phyloP scores from a whole-genome alignment of 768 basidiomycete genomes.

The Termitomyces sp. region DNA sequence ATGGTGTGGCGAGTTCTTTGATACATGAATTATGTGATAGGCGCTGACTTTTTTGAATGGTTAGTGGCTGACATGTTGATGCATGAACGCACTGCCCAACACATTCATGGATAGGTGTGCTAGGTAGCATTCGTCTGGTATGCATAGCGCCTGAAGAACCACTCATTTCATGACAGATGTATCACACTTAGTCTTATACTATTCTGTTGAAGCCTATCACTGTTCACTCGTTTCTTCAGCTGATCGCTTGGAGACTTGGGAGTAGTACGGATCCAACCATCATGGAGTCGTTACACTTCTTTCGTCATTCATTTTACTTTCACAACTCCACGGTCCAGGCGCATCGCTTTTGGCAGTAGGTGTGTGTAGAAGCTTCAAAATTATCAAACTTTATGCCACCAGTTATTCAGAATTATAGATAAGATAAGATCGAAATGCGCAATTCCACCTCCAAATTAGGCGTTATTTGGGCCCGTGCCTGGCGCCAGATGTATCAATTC shows the following conservation, averaged over 20 bases:
- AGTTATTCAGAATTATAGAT: neutral
- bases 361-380: neutral
- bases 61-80: conserved; percentile 9
- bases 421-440: conserved; percentile 1
- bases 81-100: neutral
- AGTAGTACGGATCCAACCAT: neutral
- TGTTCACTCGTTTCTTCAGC: neutral
- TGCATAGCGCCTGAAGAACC: neutral
- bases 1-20: conserved; percentile 5
- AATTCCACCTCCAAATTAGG: neutral
- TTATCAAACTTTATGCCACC: no score
- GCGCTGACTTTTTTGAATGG: neutral
- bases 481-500: neutral
- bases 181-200: neutral
- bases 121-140: neutral
- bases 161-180: neutral
- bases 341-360: neutral
- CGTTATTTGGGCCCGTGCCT: conserved; percentile 2
- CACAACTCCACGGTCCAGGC: neutral
- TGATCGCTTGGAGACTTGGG: neutral
- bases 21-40: neutral
- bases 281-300: neutral
- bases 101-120: neutral
- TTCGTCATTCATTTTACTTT: neutral
- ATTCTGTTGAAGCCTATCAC: neutral